Evolutionary conservation across 1,284 basidiomycete species (phyloP).

Genomic region (Neotropicomus parvogracilis): DNA sequence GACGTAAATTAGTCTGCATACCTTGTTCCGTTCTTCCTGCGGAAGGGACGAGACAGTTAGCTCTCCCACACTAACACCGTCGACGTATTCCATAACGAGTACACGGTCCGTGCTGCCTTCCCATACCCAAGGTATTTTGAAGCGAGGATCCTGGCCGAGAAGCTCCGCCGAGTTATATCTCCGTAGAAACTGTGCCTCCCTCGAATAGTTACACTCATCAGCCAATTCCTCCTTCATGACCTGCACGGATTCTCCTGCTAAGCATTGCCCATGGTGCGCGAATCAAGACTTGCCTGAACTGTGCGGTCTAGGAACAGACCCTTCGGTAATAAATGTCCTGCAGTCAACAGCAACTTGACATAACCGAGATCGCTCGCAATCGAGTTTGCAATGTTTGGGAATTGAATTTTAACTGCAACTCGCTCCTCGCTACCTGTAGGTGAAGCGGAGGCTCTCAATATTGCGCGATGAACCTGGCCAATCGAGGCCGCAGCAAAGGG

Average conservation of each 20-base stretch:
- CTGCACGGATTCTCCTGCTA: constrained; percentile 30
- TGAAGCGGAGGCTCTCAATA: constrained; percentile 49
- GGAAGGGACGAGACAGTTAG: constrained; percentile 47
- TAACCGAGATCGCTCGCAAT: constrained; percentile 89
- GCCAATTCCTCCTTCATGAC: constrained; percentile 90
- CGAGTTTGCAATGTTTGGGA: constrained; percentile 85
- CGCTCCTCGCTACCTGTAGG: constrained; percentile 51
- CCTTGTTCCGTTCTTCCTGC: constrained; percentile 74
- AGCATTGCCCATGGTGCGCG: neutral
- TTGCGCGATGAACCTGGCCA: constrained; percentile 89
- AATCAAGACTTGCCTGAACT: constrained; percentile 50
- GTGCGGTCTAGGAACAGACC: constrained; percentile 90
- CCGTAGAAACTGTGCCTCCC: constrained; percentile 76
- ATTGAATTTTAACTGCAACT: constrained; percentile 95
- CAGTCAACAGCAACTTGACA: constrained; percentile 79
- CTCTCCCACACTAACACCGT: constrained; percentile 79
- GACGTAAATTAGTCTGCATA: constrained; percentile 34
- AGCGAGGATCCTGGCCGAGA: constrained; percentile 62
- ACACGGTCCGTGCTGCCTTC: constrained; percentile 78
- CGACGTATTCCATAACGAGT: constrained; percentile 87
- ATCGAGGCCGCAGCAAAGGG: constrained; percentile 97
- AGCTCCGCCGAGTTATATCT: constrained; percentile 53
- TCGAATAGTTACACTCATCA: constrained; percentile 92
- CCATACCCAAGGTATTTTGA: constrained; percentile 86
- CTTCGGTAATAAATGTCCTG: constrained; percentile 77